Conservation (phyloP, 306 rosid genomes). For the Fragaria ananassa region DNA sequence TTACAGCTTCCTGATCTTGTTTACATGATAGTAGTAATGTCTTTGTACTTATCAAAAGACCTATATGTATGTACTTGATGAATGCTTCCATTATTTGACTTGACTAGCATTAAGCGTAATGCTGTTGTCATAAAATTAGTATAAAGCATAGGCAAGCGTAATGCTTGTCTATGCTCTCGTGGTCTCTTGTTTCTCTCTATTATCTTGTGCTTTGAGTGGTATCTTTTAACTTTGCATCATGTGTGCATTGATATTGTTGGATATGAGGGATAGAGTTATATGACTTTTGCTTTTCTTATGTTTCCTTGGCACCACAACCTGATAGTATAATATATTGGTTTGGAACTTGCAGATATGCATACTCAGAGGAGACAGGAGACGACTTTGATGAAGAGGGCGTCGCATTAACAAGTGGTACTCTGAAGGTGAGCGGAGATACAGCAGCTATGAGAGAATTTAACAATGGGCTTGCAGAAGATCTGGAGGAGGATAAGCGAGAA, state of each 20-base stretch:
- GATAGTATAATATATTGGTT: not conserved
- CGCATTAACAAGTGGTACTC: conserved; percentile 57
- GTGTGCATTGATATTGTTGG: not conserved
- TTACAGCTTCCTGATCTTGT: conserved; percentile 4
- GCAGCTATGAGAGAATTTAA: conserved; percentile 43
- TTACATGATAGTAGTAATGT: not conserved
- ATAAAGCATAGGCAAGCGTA: too few species aligned
- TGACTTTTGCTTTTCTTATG: not conserved
- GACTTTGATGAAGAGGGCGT: conserved; percentile 90
- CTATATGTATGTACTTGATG: too few species aligned
- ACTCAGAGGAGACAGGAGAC: conserved; percentile 73
- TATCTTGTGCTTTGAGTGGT: not conserved
- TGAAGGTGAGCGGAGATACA: conserved; percentile 50
- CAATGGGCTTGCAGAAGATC: conserved; percentile 54
- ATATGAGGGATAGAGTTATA: not conserved
- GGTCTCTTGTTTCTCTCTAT: not conserved
- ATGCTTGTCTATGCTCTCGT: too few species aligned
- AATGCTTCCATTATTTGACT: not conserved
- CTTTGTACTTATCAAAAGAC: not conserved
- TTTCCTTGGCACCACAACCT: not conserved
- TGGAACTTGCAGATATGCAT: conserved; percentile 63
- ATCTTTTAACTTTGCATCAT: not conserved
- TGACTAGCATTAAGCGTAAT: not conserved
- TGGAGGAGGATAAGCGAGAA: conserved; percentile 92
- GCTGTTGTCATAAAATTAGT: not conserved